Evolutionary conservation across 441 rosid species (phyloP).

Genomic region (Francoa sonchifolia): DNA sequence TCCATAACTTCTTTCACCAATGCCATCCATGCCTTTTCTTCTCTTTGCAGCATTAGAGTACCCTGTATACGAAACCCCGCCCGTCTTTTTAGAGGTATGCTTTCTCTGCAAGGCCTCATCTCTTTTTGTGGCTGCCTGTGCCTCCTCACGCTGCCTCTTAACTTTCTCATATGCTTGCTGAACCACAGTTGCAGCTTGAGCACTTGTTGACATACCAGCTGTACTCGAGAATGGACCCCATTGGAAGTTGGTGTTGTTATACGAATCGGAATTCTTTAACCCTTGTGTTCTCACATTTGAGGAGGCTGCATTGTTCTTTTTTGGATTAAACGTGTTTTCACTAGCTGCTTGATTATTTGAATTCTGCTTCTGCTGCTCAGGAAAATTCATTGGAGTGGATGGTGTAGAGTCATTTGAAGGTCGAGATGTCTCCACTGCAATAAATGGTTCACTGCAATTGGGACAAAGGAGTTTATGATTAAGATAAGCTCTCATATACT

Average conservation of each 20-base stretch:
- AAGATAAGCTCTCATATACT: constrained; percentile 59
- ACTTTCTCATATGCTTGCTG: constrained; percentile 49
- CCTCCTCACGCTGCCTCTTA: constrained; percentile 48
- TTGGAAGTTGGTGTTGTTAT: constrained; percentile 23
- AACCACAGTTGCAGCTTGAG: constrained; percentile 52
- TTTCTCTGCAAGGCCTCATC: constrained; percentile 32
- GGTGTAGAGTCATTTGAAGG: constrained; percentile 36
- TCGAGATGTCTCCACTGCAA: constrained; percentile 55
- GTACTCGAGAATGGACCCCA: constrained; percentile 45
- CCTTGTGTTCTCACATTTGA: constrained; percentile 13
- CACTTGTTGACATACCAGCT: constrained; percentile 27
- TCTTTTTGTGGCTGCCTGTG: constrained; percentile 31
- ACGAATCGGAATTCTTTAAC: constrained; percentile 16
- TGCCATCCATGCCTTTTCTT: constrained; percentile 26
- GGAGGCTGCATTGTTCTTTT: constrained; percentile 19
- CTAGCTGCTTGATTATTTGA: constrained; percentile 27
- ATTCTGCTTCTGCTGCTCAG: constrained; percentile 34
- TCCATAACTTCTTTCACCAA: constrained; percentile 12
- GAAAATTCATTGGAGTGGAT: constrained; percentile 33
- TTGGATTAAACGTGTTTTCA: constrained; percentile 18
- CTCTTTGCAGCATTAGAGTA: constrained; percentile 24
- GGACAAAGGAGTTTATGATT: constrained; percentile 75
- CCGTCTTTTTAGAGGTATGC: constrained; percentile 26
- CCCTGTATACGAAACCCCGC: constrained; percentile 18
- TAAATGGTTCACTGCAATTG: constrained; percentile 50